Percentiles rank a stretch among this genome's conserved stretches.
Evolutionary conservation across 169 alveolate species (phyloP).

Genomic region (Plasmodium knowlesi): DNA sequence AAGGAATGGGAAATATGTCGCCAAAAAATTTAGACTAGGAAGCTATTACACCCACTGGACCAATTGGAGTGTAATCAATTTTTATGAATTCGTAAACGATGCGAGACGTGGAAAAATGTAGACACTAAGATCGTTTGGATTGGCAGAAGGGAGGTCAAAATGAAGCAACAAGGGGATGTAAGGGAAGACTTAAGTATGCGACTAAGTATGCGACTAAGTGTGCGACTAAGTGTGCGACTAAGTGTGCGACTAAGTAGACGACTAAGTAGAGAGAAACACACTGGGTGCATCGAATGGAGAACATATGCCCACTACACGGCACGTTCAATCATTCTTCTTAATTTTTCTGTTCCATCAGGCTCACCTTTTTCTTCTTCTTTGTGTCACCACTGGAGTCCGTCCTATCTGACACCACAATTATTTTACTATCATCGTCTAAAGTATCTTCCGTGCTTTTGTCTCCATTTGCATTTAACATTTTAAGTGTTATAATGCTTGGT

Average conservation of each 20-base stretch:
- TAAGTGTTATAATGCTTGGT: background rate
- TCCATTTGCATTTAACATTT: conserved; percentile 34
- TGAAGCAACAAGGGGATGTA: background rate
- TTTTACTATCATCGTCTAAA: conserved; percentile 41
- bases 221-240: background rate
- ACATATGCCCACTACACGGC: background rate
- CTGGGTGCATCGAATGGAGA: background rate
- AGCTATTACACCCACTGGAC: background rate
- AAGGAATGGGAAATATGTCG: background rate
- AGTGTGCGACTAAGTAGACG: background rate
- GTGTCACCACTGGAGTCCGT: conserved; percentile 14
- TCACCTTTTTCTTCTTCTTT: conserved; percentile 37
- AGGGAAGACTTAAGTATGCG: background rate
- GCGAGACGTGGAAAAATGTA: background rate
- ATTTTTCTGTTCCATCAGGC: background rate
- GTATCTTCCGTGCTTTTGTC: background rate
- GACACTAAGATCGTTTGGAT: background rate
- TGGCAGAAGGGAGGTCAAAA: background rate
- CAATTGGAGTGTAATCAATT: background rate
- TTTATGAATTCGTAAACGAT: background rate
- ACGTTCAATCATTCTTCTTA: background rate
- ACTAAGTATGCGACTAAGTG: no score
- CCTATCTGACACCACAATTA: conserved; percentile 20
- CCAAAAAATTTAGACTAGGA: background rate
- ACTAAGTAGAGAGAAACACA: background rate